Base-by-base conservation (phyloP, 345 rosid species). In the Dipteronia dyeriana region DNA sequence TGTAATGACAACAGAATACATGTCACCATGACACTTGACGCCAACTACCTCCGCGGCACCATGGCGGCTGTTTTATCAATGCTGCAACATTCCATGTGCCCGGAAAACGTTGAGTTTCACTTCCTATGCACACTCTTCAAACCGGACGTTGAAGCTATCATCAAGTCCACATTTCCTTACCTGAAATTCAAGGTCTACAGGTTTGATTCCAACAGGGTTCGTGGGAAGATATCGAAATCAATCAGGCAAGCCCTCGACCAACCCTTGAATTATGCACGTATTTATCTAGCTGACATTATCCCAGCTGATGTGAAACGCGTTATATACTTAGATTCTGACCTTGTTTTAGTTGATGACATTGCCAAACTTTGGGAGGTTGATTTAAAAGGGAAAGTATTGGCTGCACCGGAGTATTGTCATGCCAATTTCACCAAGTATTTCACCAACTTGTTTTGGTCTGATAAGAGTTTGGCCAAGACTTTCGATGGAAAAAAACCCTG, bases 161-260 rank as follows among this genome's bases (percentile, higher is more conserved):
- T 87, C 77, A 80, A 84, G 7, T 74, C 87, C 31, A 79, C 86
- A 9, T 87, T 87, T 64, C 90, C 90, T 34, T 85, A 82, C 77
- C 90, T 87, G 59, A 69, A 76, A 19, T 82, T 82, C 79, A 71
- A 69, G 47, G 80, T 87, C 3, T 79, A 82, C 79, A 71, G 70
- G 41, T 87, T 85, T 23, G 85, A 87, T 51, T 66, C 87, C 72
- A 59, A 38, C 70, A 45, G 86, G 51, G 88, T 87, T 12, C 82
- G 88, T 1, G 85, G 85, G 51, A 87, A 87, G 75, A 87, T 87
- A 25, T 85, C 90, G 1, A 87, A 79, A 66, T 85, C 90, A 10
- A 82, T 87, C 76, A 80, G 90, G 39, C 85, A 87, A 71, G 90
- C 88, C 0, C 76, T 87, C 0, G 90, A 87, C 83, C 90, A 87